Conservation (phyloP, 768 basidiomycete species). For the Sarcomyxa edulis region DNA sequence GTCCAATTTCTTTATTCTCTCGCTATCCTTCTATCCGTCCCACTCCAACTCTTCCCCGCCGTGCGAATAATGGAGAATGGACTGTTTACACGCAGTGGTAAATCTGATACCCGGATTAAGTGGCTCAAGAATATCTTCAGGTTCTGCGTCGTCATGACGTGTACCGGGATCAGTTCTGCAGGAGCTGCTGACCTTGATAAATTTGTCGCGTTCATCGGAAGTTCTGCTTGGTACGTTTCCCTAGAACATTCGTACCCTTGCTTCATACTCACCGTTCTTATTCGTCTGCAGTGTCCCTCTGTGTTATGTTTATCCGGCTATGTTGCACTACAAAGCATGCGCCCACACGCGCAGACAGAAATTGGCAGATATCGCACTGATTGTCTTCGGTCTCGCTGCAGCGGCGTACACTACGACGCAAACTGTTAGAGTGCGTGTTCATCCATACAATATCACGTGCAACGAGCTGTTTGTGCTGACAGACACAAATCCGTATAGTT, state of each 20-base stretch:
- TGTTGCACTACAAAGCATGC: slow-evolving; percentile 88
- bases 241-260: too few relatives aligned
- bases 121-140: slow-evolving; percentile 95
- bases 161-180: slow-evolving; percentile 75
- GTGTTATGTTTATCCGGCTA: slow-evolving; percentile 90
- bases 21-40: slow-evolving; percentile 88
- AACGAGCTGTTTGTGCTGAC: too few relatives aligned
- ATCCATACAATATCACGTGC: too few relatives aligned
- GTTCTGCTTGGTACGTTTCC: slow-evolving; percentile 80
- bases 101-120: slow-evolving; percentile 74
- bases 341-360: slow-evolving; percentile 68
- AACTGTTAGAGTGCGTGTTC: slow-evolving; percentile 63
- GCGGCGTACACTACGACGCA: slow-evolving; percentile 78
- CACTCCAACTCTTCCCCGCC: slow-evolving; percentile 96
- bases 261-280: not conserved
- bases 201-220: slow-evolving; percentile 90
- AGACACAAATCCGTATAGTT: slow-evolving; percentile 33
- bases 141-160: slow-evolving; percentile 68
- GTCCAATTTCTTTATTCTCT: slow-evolving; percentile 87
- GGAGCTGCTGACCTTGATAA: slow-evolving; percentile 92
- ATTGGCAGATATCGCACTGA: slow-evolving; percentile 62
- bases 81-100: slow-evolving; percentile 84
- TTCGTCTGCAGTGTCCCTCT: slow-evolving; percentile 69
- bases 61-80: slow-evolving; percentile 97
- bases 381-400: slow-evolving; percentile 68